Conservation (phyloP, 148 eudicot genomes). For the Rheum nobile region DNA sequence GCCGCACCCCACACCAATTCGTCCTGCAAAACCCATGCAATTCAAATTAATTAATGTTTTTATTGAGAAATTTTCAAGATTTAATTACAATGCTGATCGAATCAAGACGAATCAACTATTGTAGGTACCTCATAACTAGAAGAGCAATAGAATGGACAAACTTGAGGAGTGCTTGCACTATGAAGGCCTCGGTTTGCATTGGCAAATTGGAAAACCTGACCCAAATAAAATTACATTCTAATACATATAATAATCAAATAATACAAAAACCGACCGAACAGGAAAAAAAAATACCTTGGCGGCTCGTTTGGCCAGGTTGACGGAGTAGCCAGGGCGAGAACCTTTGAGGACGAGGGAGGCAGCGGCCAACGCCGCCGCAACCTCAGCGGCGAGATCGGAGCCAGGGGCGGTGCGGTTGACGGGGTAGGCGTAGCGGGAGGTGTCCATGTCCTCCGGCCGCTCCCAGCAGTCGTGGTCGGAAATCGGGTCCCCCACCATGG, state of each 20-base stretch:
- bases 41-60: no score
- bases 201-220: constrained; percentile 59
- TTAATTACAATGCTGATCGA: background rate
- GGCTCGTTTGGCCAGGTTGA: constrained; percentile 35
- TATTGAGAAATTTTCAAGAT: no score
- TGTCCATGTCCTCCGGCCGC: constrained; percentile 89
- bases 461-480: constrained; percentile 73
- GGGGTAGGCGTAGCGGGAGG: constrained; percentile 55
- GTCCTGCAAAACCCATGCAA: background rate
- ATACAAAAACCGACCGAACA: no score
- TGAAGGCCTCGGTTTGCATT: constrained; percentile 61
- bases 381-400: constrained; percentile 70
- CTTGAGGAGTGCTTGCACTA: constrained; percentile 16
- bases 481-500: constrained; percentile 61
- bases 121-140: constrained; percentile 54
- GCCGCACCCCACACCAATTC: constrained; percentile 8
- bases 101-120: background rate
- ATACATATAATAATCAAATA: no score
- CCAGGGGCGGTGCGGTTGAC: constrained; percentile 52
- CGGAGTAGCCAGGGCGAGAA: constrained; percentile 42
- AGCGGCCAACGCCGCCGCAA: constrained; percentile 77
- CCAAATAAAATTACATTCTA: background rate
- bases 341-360: constrained; percentile 46
- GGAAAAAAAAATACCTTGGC: background rate
- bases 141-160: constrained; percentile 90